phyloP scores from a whole-genome alignment of 2,329 filamentous ascomycete genomes.

The Trichoderma koningiopsis region DNA sequence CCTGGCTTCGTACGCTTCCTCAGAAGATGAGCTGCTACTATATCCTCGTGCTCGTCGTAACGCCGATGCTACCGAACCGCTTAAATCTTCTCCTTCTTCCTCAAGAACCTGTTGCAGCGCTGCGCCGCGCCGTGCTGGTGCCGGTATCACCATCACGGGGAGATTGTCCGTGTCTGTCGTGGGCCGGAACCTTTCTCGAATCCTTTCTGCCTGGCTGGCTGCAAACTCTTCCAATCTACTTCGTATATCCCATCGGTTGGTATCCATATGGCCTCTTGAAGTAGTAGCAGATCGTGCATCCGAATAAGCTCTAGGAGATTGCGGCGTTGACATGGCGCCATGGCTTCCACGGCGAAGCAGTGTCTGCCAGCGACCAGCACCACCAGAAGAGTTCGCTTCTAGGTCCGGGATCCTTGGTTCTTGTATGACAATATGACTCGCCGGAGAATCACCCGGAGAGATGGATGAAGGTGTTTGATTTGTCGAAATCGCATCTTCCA shows the following conservation, averaged over 20 bases:
- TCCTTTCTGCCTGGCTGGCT: conserved; percentile 60
- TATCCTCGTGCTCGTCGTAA: conserved; percentile 21
- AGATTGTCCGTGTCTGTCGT: conserved; percentile 57
- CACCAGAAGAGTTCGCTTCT: conserved; percentile 37
- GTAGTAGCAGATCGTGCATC: conserved; percentile 16
- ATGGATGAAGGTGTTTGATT: conserved; percentile 27
- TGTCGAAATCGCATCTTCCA: conserved; percentile 34
- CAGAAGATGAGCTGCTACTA: conserved; percentile 33
- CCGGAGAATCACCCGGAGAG: conserved; percentile 29
- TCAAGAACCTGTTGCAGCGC: conserved; percentile 59
- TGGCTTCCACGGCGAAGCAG: conserved; percentile 27
- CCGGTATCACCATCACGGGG: conserved; percentile 63
- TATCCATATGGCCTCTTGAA: conserved; percentile 29
- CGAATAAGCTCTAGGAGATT: background rate
- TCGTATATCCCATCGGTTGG: conserved; percentile 56
- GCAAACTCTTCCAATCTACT: conserved; percentile 63
- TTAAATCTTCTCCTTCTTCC: conserved; percentile 46
- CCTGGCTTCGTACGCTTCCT: conserved; percentile 9
- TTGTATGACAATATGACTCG: conserved; percentile 30
- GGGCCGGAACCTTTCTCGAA: conserved; percentile 59
- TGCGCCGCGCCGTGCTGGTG: conserved; percentile 59
- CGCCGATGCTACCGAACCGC: conserved; percentile 22
- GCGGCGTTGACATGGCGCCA: background rate
- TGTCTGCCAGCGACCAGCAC: conserved; percentile 33
- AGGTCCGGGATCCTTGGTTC: conserved; percentile 31